phyloP scores from a whole-genome alignment of 2,329 filamentous ascomycete species.

The Xylogone sp. region DNA sequence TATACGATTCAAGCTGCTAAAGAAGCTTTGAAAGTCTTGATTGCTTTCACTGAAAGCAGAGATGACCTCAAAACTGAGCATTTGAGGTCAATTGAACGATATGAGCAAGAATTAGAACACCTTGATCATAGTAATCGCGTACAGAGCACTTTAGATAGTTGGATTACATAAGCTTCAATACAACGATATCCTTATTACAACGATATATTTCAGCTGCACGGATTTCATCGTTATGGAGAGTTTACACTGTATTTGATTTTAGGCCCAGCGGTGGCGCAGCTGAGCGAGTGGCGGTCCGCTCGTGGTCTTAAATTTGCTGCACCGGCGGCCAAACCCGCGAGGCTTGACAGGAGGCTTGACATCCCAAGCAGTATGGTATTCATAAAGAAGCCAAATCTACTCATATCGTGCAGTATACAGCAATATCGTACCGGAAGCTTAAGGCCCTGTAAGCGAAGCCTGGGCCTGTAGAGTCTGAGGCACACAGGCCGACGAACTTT shows the following conservation, averaged over 20 bases:
- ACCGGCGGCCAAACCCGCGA: too few species aligned
- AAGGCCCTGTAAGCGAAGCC: too few species aligned
- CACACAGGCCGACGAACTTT: too few species aligned
- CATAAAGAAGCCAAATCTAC: too few species aligned
- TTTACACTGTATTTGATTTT: constrained; percentile 3
- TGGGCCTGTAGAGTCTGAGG: too few species aligned
- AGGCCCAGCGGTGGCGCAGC: too few species aligned
- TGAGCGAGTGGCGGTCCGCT: too few species aligned
- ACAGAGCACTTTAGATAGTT: constrained; percentile 2
- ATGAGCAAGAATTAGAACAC: neutral
- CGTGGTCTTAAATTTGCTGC: too few species aligned
- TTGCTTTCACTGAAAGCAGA: constrained; percentile 1
- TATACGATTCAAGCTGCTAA: neutral
- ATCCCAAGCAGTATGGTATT: too few species aligned
- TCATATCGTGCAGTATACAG: too few species aligned
- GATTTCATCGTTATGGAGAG: constrained; percentile 2
- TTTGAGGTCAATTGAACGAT: neutral
- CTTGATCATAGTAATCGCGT: neutral
- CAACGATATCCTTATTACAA: constrained; percentile 1
- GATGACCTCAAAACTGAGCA: neutral
- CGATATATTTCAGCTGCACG: constrained; percentile 1
- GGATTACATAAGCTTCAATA: constrained; percentile 4
- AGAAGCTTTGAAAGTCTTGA: constrained; percentile 1
- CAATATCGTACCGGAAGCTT: too few species aligned
- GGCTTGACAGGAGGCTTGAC: too few species aligned